Evolutionary conservation across 768 basidiomycete species (phyloP), one percentile per base, ranked within the genome.

Genomic region (Lyophyllum decastes): DNA sequence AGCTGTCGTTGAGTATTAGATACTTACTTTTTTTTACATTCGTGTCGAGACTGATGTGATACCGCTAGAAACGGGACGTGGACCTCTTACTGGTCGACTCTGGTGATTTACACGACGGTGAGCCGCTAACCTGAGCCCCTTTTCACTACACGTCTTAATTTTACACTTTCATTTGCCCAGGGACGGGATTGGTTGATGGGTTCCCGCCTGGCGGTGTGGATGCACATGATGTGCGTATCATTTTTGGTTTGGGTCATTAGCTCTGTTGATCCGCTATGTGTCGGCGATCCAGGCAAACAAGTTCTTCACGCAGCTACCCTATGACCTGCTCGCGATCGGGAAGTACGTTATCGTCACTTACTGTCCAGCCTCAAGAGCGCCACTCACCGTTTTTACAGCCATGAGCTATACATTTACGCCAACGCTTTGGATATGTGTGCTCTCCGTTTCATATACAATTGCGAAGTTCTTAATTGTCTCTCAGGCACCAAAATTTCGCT

Each of bases 61-160:
- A 34, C 30, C 11, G 55, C 87, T 78, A 70, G 84, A 61, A 85
- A 85, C 54, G 87, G 89, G 86, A 89, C 38, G 90, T 92, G 25
- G 94, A 95, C 70, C 80, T 95, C 0, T 76, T 96, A 16, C 75
- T 96, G 16, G 84, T 95, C 17, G 91, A 94, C 64, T 85, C 87
- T 52, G 92, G 89, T 17, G 89, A 90, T 66, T 64, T 90, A 49
- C 89, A 90, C 57, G 89, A 90, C 65, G 88, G 89, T 72, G n/a
- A 30, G 64, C 1, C 44, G 14, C 35, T 7, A 38, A 38, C 9
- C 4, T 14, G 11, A 16, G 17, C 25, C 46, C 26, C 14, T 26
- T 47, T 27, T 16, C 24, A 7, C 4, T 25, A 27, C 19, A 21
- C 14, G 14, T 16, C 14, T 12, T 17, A 38, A 38, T 38, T 12